Base-by-base conservation (phyloP, 2,329 filamentous ascomycete species). In the Ustilaginoidea virens region DNA sequence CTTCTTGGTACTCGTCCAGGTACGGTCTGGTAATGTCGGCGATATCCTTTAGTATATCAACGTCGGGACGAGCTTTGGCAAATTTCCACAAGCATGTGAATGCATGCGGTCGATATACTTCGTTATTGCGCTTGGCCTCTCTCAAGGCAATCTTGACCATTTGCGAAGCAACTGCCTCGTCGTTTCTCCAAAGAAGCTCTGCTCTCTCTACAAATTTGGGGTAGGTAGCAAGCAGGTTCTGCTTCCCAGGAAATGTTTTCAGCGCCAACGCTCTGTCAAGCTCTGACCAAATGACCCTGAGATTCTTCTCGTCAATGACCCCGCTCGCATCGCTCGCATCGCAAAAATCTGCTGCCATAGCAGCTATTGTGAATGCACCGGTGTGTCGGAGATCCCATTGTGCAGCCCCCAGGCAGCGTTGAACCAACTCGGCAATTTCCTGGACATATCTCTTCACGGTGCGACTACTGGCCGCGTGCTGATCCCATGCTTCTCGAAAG, bases 241-340 rank as follows among this genome's bases (percentile, higher is more conserved):
- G 85, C 48, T 98, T 98, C 14, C 83, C 83, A 1, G 79, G 68
- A 63, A 93, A 98, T 1, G 86, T 93, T 62, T 94, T 96, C 9
- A 92, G 73, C 3, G 73, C 69, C 23, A 96, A 56, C 2, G 81
- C 74, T 44, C 79, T 82, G 38, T 94, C 82, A 27, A 93, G 63
- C 2, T 77, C 69, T 0, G 81, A 81, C 87, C 87, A 98, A 14
- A 94, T 60, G 11, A 58, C 56, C 39, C 64, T 60, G 12, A 80
- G 61, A 23, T 74, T 71, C 3, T 61, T 45, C 12, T 66, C 60
- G 35, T 67, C 70, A 30, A 82, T 70, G 24, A 70, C 63, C 0
- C 67, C 69, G 5, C 63, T 60, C 28, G 60, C 53, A 8, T 68
- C 64, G 28, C 68, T 64, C 13, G 69, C 70, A 9, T 61, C 60